These are phyloP conservation scores for Steccherinum ochraceum DNA, from an alignment of 768 basidiomycete species.

Conservation along the genomic window DNA sequence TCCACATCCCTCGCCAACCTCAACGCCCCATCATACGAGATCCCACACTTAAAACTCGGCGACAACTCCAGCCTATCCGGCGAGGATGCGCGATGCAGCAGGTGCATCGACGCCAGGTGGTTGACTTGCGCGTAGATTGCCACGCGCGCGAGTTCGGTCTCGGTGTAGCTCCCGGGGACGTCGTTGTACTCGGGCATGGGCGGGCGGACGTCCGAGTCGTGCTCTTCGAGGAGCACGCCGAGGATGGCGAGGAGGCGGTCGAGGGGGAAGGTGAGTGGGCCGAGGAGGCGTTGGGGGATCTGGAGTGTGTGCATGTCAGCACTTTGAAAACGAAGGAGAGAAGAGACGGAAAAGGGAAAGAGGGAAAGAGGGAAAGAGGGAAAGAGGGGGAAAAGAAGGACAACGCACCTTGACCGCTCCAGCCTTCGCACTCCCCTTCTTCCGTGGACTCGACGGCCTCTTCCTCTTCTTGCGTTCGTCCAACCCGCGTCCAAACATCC, in stretches of 20 bases:
- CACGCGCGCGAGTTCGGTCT: constrained; percentile 63
- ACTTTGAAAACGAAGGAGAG: neutral
- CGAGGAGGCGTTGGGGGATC: constrained; percentile 74
- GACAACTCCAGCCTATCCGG: constrained; percentile 61
- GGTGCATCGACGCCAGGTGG: constrained; percentile 57
- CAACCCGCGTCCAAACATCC: constrained; percentile 74
- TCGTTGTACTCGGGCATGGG: constrained; percentile 40
- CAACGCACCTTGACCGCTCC: constrained; percentile 24
- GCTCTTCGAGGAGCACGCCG: constrained; percentile 70
- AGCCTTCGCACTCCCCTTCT: constrained; percentile 15
- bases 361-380: too few species aligned
- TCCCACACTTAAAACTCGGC: constrained; percentile 66
- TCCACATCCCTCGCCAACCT: constrained; percentile 53
- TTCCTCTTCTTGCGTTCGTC: constrained; percentile 56
- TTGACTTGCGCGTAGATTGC: constrained; percentile 54
- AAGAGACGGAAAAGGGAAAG: neutral
- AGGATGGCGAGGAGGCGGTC: constrained; percentile 79
- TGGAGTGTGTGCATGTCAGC: constrained; percentile 18
- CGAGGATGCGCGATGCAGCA: constrained; percentile 43
- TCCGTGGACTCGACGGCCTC: constrained; percentile 28
- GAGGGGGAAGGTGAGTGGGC: constrained; percentile 71
- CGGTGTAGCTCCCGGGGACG: constrained; percentile 68
- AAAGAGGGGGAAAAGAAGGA: too few species aligned
- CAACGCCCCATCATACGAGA: constrained; percentile 53
- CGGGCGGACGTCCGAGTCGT: constrained; percentile 45